phyloP scores from a whole-genome alignment of 805 yeast genomes.

The Candida chauliodis region DNA sequence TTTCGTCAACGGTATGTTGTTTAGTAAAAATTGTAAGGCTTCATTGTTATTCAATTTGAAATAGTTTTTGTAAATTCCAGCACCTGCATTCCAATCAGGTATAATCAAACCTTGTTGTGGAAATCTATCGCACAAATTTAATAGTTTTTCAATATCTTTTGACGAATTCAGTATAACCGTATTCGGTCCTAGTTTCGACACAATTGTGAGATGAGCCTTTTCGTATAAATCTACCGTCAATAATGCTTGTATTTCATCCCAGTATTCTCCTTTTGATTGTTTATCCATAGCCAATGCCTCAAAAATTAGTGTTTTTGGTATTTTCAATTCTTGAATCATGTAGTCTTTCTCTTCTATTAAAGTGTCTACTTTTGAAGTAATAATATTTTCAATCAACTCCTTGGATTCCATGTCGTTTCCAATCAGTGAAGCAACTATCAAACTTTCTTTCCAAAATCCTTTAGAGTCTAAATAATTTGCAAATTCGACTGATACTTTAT shows the following conservation, averaged over 20 bases:
- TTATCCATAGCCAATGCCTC: conserved; percentile 61
- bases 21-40: conserved; percentile 38
- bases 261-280: conserved; percentile 45
- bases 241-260: conserved; percentile 59
- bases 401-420: conserved; percentile 44
- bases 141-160: conserved; percentile 32
- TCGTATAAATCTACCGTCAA: conserved; percentile 56
- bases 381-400: conserved; percentile 33
- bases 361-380: conserved; percentile 28
- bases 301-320: conserved; percentile 48
- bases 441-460: conserved; percentile 55
- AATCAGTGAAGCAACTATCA: conserved; percentile 62
- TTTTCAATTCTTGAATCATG: conserved; percentile 35
- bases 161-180: conserved; percentile 51
- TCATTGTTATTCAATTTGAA: conserved; percentile 25
- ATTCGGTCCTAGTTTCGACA: conserved; percentile 66
- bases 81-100: conserved; percentile 53
- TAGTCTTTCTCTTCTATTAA: conserved; percentile 27
- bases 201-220: conserved; percentile 61
- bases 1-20: conserved; percentile 42
- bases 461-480: conserved; percentile 47
- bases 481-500: conserved; percentile 31
- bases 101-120: conserved; percentile 39
- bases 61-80: conserved; percentile 55
- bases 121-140: conserved; percentile 37